These are phyloP conservation scores for Trifolium fragiferum DNA, from an alignment of 306 rosid species.

Conservation along the genomic window DNA sequence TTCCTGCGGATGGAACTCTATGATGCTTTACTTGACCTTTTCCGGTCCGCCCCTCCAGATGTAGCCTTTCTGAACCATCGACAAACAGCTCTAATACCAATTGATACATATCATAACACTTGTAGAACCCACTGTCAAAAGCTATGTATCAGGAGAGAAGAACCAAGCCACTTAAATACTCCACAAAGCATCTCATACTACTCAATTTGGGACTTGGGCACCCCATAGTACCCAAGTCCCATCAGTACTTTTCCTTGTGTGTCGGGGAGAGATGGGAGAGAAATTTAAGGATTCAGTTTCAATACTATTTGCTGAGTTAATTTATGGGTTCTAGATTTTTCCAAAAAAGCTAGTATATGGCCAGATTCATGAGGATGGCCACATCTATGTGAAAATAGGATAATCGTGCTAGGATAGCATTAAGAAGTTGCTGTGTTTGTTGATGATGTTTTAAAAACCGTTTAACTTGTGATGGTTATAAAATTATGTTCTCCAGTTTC, in stretches of 20 bases:
- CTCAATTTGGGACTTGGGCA: not conserved
- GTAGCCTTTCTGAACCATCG: not conserved
- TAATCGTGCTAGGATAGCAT: not conserved
- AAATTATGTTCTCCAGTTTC: conserved; percentile 25
- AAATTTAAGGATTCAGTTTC: conserved; percentile 10
- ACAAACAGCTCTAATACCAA: not conserved
- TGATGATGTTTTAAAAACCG: conserved; percentile 1
- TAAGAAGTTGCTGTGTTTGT: conserved; percentile 3
- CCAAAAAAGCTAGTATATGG: conserved; percentile 5
- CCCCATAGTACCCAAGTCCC: no score
- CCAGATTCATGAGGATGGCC: conserved; percentile 8
- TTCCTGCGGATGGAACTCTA: not conserved
- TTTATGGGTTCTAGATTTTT: conserved; percentile 8
- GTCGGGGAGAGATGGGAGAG: not conserved
- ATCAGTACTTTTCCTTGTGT: not conserved
- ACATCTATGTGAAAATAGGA: conserved; percentile 10
- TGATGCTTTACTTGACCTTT: not conserved
- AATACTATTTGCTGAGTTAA: conserved; percentile 5
- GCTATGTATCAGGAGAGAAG: not conserved
- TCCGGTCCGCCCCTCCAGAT: not conserved
- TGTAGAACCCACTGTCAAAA: not conserved
- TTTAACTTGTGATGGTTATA: not conserved
- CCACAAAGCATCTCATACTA: not conserved
- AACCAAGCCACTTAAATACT: not conserved
- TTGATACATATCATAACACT: not conserved